Percentiles rank a stretch among this genome's conserved stretches.
Conservation (phyloP, 2,329 filamentous ascomycete species). For the Exophiala lecanii-corni region DNA sequence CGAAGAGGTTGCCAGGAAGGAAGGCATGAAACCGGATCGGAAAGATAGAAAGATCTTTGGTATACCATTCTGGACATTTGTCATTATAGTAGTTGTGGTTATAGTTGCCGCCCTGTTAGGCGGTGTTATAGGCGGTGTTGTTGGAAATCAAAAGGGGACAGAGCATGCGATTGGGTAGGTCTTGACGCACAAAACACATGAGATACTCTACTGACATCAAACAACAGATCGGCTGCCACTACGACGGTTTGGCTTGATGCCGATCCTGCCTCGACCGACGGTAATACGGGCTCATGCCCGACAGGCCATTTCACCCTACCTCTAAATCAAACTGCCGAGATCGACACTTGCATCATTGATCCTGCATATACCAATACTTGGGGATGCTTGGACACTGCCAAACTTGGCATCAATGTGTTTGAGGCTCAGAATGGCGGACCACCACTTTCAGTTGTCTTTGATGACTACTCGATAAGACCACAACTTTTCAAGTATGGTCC, state of each 20-base stretch:
- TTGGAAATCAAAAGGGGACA: constrained; percentile 38
- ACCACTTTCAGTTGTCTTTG: constrained; percentile 34
- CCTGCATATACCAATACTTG: constrained; percentile 45
- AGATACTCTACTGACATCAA: constrained; percentile 1
- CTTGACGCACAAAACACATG: neutral
- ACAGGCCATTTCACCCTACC: constrained; percentile 49
- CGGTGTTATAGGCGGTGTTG: constrained; percentile 50
- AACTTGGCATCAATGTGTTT: constrained; percentile 33
- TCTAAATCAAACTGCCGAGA: constrained; percentile 41
- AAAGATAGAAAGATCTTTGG: constrained; percentile 43
- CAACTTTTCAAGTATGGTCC: constrained; percentile 54
- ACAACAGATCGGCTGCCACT: constrained; percentile 34
- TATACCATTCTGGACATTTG: constrained; percentile 49
- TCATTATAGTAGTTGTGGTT: constrained; percentile 43
- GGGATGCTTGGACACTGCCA: constrained; percentile 42
- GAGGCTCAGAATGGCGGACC: constrained; percentile 28
- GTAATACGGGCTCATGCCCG: constrained; percentile 38
- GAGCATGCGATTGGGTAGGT: constrained; percentile 27
- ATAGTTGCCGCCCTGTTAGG: constrained; percentile 49
- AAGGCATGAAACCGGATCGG: constrained; percentile 39
- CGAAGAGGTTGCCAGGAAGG: constrained; percentile 30
- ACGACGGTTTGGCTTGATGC: constrained; percentile 48
- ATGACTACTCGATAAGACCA: constrained; percentile 34
- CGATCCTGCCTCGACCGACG: constrained; percentile 44
- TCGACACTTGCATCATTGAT: constrained; percentile 47